Base-by-base conservation (phyloP, 1,284 basidiomycete genomes). In the Trametes sp. region DNA sequence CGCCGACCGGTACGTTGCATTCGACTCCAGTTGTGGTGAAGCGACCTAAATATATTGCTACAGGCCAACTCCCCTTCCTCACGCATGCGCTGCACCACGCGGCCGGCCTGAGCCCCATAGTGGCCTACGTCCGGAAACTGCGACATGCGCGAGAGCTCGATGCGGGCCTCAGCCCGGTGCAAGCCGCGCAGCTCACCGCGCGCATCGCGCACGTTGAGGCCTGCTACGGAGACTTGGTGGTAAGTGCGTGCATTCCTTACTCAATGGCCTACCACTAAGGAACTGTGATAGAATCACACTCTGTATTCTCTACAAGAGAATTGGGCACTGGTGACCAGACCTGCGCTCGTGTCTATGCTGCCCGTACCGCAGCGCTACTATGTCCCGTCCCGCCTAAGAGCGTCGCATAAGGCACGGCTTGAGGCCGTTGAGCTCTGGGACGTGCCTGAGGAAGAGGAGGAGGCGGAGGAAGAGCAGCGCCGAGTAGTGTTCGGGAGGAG, bases 1-100 rank as follows among this genome's bases (percentile, higher is more conserved):
- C 91, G 62, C 89, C 90, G n/a, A 87, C 81, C 69, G 92, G 92
- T 89, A 74, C 75, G 85, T 81, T 65, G n/a, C 11, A 23, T 28
- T 23, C 1, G n/a, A 1, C 1, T 24, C n/a, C n/a, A n/a, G n/a
- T n/a, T n/a, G n/a, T 19, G 1, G 4, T 23, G 11, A 41, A 26
- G 28, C 26, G n/a, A 50, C 8, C n/a, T 9, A 21, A 11, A 45
- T 23, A 10, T 57, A 4, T 23, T 21, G 14, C 42, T 48, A 21
- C 63, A 93, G 90, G 92, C 19, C 87, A 87, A 69, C 78, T 93
- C 1, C 92, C 92, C 1, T 92, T 84, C 68, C 71, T 94, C 28
- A 82, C 82, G 0, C 86, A 92, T 74, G 85, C 81, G 1, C 75
- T 82, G 58, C 78, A 82, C 46, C 70, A 75, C 3, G 76, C 88